Base-by-base conservation (phyloP, 2,329 filamentous ascomycete species). In the Chaetothyriales sp. region DNA sequence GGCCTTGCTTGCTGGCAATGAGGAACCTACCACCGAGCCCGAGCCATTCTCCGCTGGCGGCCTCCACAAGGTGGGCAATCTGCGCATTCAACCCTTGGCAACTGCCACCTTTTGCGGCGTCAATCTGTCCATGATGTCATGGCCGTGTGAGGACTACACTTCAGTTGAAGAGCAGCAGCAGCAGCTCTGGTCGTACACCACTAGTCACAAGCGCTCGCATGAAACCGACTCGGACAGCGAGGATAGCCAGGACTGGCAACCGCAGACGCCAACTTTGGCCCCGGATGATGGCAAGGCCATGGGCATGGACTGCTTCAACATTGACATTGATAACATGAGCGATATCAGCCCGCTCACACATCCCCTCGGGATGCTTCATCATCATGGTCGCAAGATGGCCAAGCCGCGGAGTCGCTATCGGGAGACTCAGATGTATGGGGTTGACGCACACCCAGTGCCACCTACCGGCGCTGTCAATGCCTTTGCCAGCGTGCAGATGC, bases 31-130 rank as follows among this genome's bases (percentile, higher is more conserved):
- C 29, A 44, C 51, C 33, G 53, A 58, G 28, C 22, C 51, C 19
- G 40, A 56, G 33, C 53, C 54, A n/a, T 55, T 47, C 46, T 47
- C 57, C 22, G 53, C 57, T 15, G 54, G 86, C 64, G 88, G 86
- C 22, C 75, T 92, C 58, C 77, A 87, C 69, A 88, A 82, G 62
- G 74, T 86, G 51, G 86, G 85, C 43, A 85, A 85, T 0, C 69
- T 83, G 44, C 77, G 76, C 28, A 71, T 76, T 25, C 83, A 88
- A 64, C 73, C 78, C 13, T 66, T 70, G 19, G 68, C 62, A 61
- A 56, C 45, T 58, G 63, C 55, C 58, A 56, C 53, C 47, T 56
- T 51, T 57, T 55, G 56, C 44, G 52, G 56, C 28, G 55, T 60
- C 53, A 58, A 53, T 48, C 49, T 54, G 29, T 54, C 58, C 49